phyloP scores from a whole-genome alignment of 1,139 yeast genomes.

The Candida anutae region DNA sequence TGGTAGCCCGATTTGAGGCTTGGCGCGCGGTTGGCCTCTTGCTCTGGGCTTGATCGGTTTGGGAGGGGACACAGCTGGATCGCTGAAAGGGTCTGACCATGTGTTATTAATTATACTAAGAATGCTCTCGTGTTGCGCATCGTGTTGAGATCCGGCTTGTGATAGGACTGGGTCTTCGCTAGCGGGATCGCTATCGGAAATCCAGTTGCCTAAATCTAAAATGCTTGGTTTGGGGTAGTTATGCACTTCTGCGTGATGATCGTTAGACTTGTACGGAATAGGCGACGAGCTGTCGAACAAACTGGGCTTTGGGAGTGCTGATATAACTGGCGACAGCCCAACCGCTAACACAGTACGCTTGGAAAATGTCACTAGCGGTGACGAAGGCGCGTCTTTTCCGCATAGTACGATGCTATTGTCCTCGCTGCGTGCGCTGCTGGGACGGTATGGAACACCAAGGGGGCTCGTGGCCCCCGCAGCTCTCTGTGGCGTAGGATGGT shows the following conservation, averaged over 20 bases:
- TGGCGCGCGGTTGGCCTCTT: not conserved
- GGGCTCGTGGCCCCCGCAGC: too few species aligned
- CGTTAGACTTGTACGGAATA: slow-evolving; percentile 9
- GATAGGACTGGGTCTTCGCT: not conserved
- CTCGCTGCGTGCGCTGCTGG: too few species aligned
- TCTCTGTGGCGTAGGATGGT: too few species aligned
- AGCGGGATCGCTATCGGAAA: slow-evolving; percentile 15
- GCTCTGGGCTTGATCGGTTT: not conserved
- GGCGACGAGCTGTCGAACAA: too few species aligned
- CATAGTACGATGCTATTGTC: too few species aligned
- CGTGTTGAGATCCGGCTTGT: not conserved
- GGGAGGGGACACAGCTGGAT: slow-evolving; percentile 2
- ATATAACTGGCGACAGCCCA: slow-evolving; percentile 3
- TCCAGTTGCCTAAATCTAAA: slow-evolving; percentile 19
- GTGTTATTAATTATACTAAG: not conserved
- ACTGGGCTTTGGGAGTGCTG: too few species aligned
- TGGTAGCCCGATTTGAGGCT: not conserved
- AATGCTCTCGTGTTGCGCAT: not conserved
- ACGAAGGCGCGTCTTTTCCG: too few species aligned
- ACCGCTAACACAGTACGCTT: not conserved
- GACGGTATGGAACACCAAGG: too few species aligned
- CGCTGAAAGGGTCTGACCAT: slow-evolving; percentile 1
- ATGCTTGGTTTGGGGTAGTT: slow-evolving; percentile 4
- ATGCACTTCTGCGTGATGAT: slow-evolving; percentile 2
- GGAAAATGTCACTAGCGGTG: not conserved